Evolutionary conservation across 805 yeast genomes (phyloP).

Genomic region (Candida anglica): DNA sequence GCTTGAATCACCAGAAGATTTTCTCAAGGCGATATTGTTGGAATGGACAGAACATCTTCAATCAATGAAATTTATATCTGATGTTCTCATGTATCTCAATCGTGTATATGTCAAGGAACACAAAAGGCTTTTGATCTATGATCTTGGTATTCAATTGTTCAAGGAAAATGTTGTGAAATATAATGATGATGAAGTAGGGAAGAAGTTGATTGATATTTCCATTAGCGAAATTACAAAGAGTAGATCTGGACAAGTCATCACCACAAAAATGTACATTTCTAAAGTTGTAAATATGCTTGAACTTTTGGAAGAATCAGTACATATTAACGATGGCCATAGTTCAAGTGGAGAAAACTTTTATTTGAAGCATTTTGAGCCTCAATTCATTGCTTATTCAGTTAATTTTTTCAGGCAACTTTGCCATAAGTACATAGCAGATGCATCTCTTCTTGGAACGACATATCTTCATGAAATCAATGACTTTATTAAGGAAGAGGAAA

Average conservation of each 20-base stretch:
- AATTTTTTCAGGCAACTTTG: conserved; percentile 51
- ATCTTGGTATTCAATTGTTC: conserved; percentile 67
- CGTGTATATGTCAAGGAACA: conserved; percentile 76
- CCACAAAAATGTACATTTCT: conserved; percentile 57
- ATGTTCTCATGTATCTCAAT: conserved; percentile 82
- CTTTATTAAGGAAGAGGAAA: conserved; percentile 60
- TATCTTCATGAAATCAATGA: conserved; percentile 51
- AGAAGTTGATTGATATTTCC: conserved; percentile 43
- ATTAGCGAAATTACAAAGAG: conserved; percentile 54
- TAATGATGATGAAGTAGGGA: conserved; percentile 48
- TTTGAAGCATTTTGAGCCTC: conserved; percentile 62
- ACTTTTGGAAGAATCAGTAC: conserved; percentile 42
- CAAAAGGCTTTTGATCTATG: conserved; percentile 62
- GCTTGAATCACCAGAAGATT: conserved; percentile 18
- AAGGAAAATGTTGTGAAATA: conserved; percentile 54
- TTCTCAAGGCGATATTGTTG: conserved; percentile 30
- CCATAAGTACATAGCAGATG: conserved; percentile 34
- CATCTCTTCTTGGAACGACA: conserved; percentile 43
- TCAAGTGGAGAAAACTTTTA: conserved; percentile 57
- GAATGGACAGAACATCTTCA: conserved; percentile 73
- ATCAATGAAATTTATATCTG: conserved; percentile 75
- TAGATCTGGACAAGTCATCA: conserved; percentile 50
- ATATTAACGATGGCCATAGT: conserved; percentile 2
- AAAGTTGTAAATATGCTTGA: conserved; percentile 70
- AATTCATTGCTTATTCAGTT: conserved; percentile 50